Base-by-base conservation (phyloP, 208 protist species). In the Acanthamoeba quina region DNA sequence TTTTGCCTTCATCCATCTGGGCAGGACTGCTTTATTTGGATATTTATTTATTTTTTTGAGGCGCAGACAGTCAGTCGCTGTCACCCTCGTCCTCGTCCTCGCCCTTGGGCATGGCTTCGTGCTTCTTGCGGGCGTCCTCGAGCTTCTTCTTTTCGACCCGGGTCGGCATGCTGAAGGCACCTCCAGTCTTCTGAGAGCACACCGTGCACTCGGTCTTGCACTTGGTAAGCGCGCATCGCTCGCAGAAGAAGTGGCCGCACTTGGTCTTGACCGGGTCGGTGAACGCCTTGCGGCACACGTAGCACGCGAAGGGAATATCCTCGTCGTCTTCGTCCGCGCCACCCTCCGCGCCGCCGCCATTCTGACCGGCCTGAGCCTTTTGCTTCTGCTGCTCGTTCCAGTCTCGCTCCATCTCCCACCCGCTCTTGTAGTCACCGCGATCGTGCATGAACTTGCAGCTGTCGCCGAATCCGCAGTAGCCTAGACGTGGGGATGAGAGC, bases 361-460 rank as follows among this genome's bases (percentile, higher is more conserved):
- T 54, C 44, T 19, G 6, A 19, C 76, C 19, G 19, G 49, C 94
- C 44, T 7, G 34, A 3, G 13, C 91, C 76, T 13, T 58, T 76
- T 34, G 31, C 58, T 24, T 58, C 60, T 72, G 60, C 34, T 24
- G 85, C 49, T 93, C 90, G 37, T 98, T 96, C 97, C 97, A 98
- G 34, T 98, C 97, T 58, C 66, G 78, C 13, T 98, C 98, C 29
- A 98, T 66, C 95, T 98, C 96, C 97, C 97, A 98, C 62, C 97
- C 97, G n/a, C 64, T 80, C 92, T 98, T 98, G 94, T 98, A 98
- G 93, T 98, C 97, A 29, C 96, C 93, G n/a, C 98, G 92, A 88
- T 98, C 97, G 92, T 98, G 98, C 56, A 98, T 47, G 68, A 98
- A 98, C 91, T 98, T 98, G 95, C 98, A 98, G 24, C 92, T 96